Conservation (phyloP, 164 flowering plant species). For the Nymphaea colorata region DNA sequence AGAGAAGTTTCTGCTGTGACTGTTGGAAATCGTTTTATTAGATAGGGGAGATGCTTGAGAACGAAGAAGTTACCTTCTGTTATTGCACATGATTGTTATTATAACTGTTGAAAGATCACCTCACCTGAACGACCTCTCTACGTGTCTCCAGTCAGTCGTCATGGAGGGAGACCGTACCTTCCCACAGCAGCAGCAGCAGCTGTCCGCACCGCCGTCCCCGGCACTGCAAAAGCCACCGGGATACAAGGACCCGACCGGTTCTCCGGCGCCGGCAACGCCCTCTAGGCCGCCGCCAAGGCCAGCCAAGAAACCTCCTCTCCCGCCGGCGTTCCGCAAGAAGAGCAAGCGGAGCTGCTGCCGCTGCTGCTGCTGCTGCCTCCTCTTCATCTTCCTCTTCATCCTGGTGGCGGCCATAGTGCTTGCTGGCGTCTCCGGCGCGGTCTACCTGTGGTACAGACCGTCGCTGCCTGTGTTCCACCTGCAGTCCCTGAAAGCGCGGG, state of each 20-base stretch:
- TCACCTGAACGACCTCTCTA: too few species aligned
- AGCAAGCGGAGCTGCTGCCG: conserved; percentile 7
- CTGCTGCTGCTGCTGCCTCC: conserved; percentile 26
- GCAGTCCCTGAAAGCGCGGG: conserved; percentile 22
- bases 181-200: background rate
- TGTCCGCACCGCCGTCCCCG: background rate
- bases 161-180: background rate
- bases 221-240: conserved; percentile 54
- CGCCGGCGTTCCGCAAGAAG: conserved; percentile 19
- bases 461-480: conserved; percentile 39
- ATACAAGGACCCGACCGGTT: conserved; percentile 28
- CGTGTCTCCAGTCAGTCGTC: background rate
- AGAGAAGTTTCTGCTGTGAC: too few species aligned
- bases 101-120: too few species aligned
- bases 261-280: background rate
- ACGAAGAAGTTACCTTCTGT: too few species aligned
- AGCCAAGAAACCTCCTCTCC: conserved; percentile 16
- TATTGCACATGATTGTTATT: too few species aligned
- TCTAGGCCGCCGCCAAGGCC: conserved; percentile 10
- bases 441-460: conserved; percentile 51
- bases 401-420: conserved; percentile 15
- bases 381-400: conserved; percentile 21
- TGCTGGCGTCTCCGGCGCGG: conserved; percentile 11
- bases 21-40: too few species aligned
- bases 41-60: too few species aligned